Conservation (phyloP, 805 yeast species). For the Yarrowia keelungensis region DNA sequence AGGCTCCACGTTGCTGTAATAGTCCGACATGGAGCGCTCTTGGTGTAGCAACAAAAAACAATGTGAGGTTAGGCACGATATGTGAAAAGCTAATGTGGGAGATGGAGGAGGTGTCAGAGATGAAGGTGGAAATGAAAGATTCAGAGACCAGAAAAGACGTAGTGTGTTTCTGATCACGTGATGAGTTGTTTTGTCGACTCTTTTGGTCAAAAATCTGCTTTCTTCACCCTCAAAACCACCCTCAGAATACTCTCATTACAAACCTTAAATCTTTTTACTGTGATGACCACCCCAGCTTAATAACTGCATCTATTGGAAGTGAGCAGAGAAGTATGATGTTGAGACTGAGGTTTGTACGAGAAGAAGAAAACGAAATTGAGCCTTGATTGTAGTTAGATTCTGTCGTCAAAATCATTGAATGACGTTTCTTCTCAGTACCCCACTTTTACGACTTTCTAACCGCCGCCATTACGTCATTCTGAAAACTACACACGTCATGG, state of each 20-base stretch:
- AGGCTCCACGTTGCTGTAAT: slow-evolving; percentile 28
- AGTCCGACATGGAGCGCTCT: slow-evolving; percentile 28
- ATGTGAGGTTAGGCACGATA: slow-evolving; percentile 17
- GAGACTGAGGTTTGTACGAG: too few relatives aligned
- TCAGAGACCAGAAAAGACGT: too few relatives aligned
- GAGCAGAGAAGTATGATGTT: too few relatives aligned
- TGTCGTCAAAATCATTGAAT: too few relatives aligned
- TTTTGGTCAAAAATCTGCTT: too few relatives aligned
- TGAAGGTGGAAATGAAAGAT: too few relatives aligned
- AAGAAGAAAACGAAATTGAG: too few relatives aligned
- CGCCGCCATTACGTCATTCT: not conserved
- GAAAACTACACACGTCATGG: not conserved
- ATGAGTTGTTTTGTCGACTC: not conserved
- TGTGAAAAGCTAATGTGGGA: not conserved
- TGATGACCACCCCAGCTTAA: slow-evolving; percentile 2
- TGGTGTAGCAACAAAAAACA: slow-evolving; percentile 9
- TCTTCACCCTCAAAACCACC: not conserved
- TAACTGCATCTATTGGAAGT: not conserved
- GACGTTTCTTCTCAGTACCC: too few relatives aligned
- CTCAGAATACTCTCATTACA: not conserved
- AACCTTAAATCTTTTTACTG: not conserved
- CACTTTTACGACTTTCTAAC: too few relatives aligned
- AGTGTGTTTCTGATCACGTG: not conserved
- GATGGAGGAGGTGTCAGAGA: too few relatives aligned
- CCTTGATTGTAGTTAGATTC: too few relatives aligned